Percentiles rank a stretch among this genome's conserved stretches.
Conservation (phyloP, 176 grass and related monocot species). For the Carex myosuroides region DNA sequence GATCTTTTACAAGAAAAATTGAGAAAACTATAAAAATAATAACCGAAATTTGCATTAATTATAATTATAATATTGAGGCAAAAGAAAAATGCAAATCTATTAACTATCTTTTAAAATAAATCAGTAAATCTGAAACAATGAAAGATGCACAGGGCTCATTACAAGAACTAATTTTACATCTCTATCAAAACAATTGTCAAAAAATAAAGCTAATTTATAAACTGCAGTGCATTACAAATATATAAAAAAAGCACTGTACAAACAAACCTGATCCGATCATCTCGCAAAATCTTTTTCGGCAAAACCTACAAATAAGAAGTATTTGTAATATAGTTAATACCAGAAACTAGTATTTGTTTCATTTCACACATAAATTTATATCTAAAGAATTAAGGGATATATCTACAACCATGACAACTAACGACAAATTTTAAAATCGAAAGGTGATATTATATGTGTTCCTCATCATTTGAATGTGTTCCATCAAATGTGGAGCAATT, state of each 20-base stretch:
- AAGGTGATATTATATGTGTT: not conserved
- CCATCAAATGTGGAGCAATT: not conserved
- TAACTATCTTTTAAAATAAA: not conserved
- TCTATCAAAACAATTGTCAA: not conserved
- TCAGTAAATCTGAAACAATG: constrained; percentile 1
- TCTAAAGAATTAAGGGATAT: not conserved
- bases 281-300: not conserved
- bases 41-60: not conserved
- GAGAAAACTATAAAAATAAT: not conserved
- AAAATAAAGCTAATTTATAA: constrained; percentile 10
- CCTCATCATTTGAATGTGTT: not conserved
- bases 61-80: not conserved
- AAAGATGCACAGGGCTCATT: not conserved
- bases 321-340: not conserved
- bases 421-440: not conserved
- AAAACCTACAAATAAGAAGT: not conserved
- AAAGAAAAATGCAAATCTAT: constrained; percentile 5
- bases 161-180: constrained; percentile 17
- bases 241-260: not conserved
- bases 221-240: not conserved
- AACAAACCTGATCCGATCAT: not conserved
- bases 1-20: not conserved
- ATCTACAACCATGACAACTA: not conserved
- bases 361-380: not conserved
- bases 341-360: not conserved